Percentiles rank a stretch among this genome's conserved stretches.
Conservation (phyloP, 768 basidiomycete genomes). For the Trametes gibbosa region DNA sequence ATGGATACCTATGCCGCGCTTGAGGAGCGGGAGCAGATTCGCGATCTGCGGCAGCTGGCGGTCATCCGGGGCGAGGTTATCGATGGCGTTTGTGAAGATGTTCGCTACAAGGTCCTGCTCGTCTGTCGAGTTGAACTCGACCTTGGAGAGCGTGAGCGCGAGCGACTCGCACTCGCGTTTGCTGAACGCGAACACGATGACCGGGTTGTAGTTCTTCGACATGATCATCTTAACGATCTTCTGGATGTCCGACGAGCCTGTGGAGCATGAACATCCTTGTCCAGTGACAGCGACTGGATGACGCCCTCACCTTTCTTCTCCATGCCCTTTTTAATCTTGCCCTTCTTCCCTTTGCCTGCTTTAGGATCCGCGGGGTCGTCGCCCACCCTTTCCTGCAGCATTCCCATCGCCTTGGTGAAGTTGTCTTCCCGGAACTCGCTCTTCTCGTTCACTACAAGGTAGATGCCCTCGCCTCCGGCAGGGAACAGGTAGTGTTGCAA, state of each 20-base stretch:
- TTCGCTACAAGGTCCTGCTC: conserved; percentile 84
- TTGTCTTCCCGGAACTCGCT: conserved; percentile 96
- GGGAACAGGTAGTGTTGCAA: conserved; percentile 98
- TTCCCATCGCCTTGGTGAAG: conserved; percentile 97
- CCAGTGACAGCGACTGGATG: not conserved
- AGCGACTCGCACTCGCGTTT: conserved; percentile 96
- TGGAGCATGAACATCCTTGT: conserved; percentile 1
- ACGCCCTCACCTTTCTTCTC: conserved; percentile 73
- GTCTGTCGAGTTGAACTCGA: conserved; percentile 91
- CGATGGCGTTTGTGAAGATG: conserved; percentile 95
- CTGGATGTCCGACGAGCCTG: conserved; percentile 89
- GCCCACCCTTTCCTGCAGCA: conserved; percentile 76
- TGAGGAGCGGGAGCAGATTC: conserved; percentile 87
- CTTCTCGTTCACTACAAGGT: conserved; percentile 98
- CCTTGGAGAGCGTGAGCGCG: conserved; percentile 89
- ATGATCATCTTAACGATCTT: conserved; percentile 99
- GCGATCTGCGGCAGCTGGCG: conserved; percentile 89
- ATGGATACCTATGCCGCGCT: conserved; percentile 96
- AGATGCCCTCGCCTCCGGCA: conserved; percentile 94
- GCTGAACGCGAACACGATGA: conserved; percentile 97
- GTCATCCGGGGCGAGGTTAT: conserved; percentile 83
- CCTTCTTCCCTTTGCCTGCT: conserved; percentile 84
- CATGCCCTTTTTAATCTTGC: conserved; percentile 89
- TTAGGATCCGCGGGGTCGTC: conserved; percentile 91
- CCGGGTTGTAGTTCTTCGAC: conserved; percentile 95